phyloP scores from a whole-genome alignment of 2,329 filamentous ascomycete species.

The Alternaria solani region DNA sequence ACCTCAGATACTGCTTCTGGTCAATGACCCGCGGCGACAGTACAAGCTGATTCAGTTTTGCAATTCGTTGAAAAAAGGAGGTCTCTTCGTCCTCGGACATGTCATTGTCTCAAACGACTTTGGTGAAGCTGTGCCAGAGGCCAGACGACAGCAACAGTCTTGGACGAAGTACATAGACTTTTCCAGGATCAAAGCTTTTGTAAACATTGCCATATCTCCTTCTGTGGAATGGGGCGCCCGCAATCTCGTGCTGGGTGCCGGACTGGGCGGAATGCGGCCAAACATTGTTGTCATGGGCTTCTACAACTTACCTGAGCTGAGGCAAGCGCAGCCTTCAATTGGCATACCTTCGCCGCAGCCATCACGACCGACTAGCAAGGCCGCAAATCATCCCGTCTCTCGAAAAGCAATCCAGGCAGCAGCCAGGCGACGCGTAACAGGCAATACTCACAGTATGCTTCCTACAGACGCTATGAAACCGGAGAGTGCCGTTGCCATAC shows the following conservation, averaged over 20 bases:
- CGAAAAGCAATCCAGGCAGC: constrained; percentile 46
- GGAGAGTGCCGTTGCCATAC: constrained; percentile 72
- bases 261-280: constrained; percentile 85
- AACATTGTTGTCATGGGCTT: constrained; percentile 86
- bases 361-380: constrained; percentile 43
- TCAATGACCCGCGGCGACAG: constrained; percentile 83
- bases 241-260: constrained; percentile 82
- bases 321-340: constrained; percentile 65
- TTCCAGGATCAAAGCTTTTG: constrained; percentile 86
- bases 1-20: constrained; percentile 83
- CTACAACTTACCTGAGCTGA: constrained; percentile 80
- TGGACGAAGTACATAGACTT: constrained; percentile 91
- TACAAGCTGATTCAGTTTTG: constrained; percentile 89
- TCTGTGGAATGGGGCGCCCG: constrained; percentile 84
- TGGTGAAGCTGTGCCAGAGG: constrained; percentile 78
- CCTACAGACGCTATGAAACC: constrained; percentile 75
- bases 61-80: constrained; percentile 89
- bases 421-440: constrained; percentile 54
- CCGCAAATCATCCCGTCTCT: constrained; percentile 34
- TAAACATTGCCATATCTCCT: constrained; percentile 85
- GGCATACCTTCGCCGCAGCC: constrained; percentile 62
- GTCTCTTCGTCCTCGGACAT: constrained; percentile 83
- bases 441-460: constrained; percentile 65
- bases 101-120: constrained; percentile 89
- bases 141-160: constrained; percentile 78